These are phyloP conservation scores for Arthrobotrys sinensis DNA, from an alignment of 2,329 filamentous ascomycete species.

Conservation along the genomic window DNA sequence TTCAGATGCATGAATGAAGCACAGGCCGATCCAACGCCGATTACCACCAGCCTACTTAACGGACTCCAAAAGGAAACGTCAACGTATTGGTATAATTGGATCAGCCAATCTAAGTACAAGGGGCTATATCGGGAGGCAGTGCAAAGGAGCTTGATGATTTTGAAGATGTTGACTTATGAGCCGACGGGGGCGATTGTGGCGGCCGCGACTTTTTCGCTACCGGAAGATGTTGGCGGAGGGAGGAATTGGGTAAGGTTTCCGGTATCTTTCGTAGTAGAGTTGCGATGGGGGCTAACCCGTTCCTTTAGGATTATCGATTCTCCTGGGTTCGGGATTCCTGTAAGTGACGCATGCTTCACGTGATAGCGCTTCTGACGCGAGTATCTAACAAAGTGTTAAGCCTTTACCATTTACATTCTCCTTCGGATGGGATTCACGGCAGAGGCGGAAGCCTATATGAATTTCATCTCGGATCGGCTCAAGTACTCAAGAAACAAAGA, in stretches of 20 bases:
- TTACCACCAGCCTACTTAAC: constrained; percentile 75
- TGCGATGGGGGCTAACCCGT: constrained; percentile 64
- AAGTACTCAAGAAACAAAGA: constrained; percentile 74
- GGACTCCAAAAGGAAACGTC: constrained; percentile 79
- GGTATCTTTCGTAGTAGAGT: constrained; percentile 44
- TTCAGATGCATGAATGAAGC: constrained; percentile 72
- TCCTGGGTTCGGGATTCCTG: constrained; percentile 83
- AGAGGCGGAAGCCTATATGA: constrained; percentile 83
- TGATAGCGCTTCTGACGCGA: constrained; percentile 67
- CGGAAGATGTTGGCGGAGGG: constrained; percentile 79
- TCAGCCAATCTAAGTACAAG: constrained; percentile 78
- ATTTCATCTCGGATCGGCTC: constrained; percentile 81
- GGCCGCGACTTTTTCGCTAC: constrained; percentile 82
- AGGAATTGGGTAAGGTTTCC: constrained; percentile 70
- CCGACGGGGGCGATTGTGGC: constrained; percentile 84
- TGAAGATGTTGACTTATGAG: constrained; percentile 84
- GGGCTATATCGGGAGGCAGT: constrained; percentile 82
- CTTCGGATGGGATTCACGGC: constrained; percentile 81
- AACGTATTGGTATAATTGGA: constrained; percentile 81
- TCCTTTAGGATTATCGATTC: constrained; percentile 76
- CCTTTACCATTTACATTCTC: constrained; percentile 71
- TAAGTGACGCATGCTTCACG: constrained; percentile 72
- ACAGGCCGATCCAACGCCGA: constrained; percentile 73
- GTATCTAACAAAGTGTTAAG: constrained; percentile 66
- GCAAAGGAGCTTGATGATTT: constrained; percentile 78